Evolutionary conservation across 495 filamentous ascomycete species (phyloP).

Genomic region (Penicillium silybi): DNA sequence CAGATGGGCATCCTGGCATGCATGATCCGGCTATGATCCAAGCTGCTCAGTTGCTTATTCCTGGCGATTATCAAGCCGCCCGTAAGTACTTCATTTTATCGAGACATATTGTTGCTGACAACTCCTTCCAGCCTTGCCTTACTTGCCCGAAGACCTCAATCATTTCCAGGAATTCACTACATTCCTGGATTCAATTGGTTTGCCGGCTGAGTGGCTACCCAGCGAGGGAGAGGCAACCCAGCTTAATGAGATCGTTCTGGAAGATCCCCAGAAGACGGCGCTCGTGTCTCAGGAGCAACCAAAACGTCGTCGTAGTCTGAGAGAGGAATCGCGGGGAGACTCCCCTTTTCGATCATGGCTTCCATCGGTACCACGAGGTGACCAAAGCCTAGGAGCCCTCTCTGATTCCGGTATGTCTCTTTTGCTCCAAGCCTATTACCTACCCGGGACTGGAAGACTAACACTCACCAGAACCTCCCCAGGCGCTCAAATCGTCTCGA

Average conservation of each 20-base stretch:
- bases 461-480: constrained; percentile 26
- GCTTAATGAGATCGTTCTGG: constrained; percentile 21
- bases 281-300: constrained; percentile 19
- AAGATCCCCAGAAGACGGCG: constrained; percentile 20
- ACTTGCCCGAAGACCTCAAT: constrained; percentile 36
- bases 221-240: constrained; percentile 26
- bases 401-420: constrained; percentile 31
- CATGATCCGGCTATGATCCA: constrained; percentile 41
- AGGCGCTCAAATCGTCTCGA: constrained; percentile 20
- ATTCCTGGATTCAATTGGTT: constrained; percentile 39
- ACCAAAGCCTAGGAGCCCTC: constrained; percentile 34
- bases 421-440: neutral
- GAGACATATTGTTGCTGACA: neutral
- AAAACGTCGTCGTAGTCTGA: constrained; percentile 15
- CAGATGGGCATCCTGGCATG: constrained; percentile 20
- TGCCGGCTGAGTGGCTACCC: constrained; percentile 40
- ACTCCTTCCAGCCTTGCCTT: constrained; percentile 26
- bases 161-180: constrained; percentile 42
- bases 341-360: constrained; percentile 42
- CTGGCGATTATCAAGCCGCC: constrained; percentile 30
- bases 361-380: constrained; percentile 34
- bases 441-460: neutral
- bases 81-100: constrained; percentile 3
- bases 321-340: constrained; percentile 32
- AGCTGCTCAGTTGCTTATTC: constrained; percentile 38